phyloP scores from a whole-genome alignment of 1,284 basidiomycete species.

The Phlebopus sp. region DNA sequence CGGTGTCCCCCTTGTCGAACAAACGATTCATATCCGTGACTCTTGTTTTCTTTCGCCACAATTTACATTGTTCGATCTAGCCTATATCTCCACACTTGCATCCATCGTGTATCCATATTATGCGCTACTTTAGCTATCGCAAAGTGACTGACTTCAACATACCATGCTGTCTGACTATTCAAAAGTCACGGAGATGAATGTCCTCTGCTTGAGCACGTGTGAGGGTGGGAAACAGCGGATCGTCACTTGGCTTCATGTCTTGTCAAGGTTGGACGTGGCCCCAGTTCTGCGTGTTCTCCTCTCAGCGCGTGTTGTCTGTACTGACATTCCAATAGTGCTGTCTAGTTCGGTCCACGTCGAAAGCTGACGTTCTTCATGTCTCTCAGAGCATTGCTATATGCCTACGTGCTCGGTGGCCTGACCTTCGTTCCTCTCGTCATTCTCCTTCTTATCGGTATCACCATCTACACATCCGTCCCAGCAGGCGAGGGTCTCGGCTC shows the following conservation, averaged over 20 bases:
- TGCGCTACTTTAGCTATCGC: neutral
- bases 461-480: slow-evolving; percentile 77
- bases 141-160: neutral
- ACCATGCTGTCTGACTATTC: neutral
- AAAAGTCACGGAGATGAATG: too few species aligned
- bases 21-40: slow-evolving; percentile 2
- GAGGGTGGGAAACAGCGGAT: too few species aligned
- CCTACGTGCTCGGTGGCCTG: slow-evolving; percentile 84
- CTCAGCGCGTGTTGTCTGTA: neutral
- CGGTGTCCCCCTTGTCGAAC: slow-evolving; percentile 3
- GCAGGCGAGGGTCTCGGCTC: slow-evolving; percentile 52
- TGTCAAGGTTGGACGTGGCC: too few species aligned
- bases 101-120: neutral
- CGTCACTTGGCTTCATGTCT: too few species aligned
- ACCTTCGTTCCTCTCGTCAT: slow-evolving; percentile 80
- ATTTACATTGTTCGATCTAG: neutral
- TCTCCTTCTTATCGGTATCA: slow-evolving; percentile 51
- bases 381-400: slow-evolving; percentile 67
- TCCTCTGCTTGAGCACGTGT: too few species aligned
- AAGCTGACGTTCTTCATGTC: slow-evolving; percentile 41
- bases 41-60: neutral
- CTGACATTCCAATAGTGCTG: neutral
- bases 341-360: neutral
- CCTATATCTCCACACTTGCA: slow-evolving; percentile 2
- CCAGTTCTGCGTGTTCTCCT: too few species aligned